Evolutionary conservation across 108 stramenopile genomes (phyloP).

Genomic region (Pseudonitzschia pungens): DNA sequence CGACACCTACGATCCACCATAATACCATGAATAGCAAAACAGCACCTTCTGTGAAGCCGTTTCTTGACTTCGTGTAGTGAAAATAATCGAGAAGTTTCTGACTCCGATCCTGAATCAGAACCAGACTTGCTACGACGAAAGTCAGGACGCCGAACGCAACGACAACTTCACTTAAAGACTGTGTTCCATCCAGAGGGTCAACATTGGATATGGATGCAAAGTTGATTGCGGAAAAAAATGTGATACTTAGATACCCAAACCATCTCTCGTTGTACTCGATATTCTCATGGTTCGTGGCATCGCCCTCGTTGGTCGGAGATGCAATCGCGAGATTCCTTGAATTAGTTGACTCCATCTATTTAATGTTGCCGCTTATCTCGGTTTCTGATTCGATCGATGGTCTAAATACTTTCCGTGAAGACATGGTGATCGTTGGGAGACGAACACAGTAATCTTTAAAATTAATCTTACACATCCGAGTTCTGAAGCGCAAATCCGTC

Average conservation of each 20-base stretch:
- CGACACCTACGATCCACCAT: conserved; percentile 59
- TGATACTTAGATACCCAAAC: conserved; percentile 56
- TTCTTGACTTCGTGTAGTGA: conserved; percentile 49
- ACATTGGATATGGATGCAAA: conserved; percentile 33
- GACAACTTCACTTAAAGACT: neutral
- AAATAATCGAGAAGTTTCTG: conserved; percentile 37
- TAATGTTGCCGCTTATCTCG: neutral
- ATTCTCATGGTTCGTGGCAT: neutral
- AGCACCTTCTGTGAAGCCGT: conserved; percentile 67
- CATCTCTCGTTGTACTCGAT: conserved; percentile 62
- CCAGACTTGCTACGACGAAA: conserved; percentile 38
- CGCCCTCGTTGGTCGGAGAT: neutral
- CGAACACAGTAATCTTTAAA: no score
- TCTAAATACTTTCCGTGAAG: no score
- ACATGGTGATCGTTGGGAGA: no score
- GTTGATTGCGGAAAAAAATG: conserved; percentile 46
- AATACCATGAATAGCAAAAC: conserved; percentile 41
- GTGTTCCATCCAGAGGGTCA: neutral
- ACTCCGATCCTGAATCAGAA: conserved; percentile 59
- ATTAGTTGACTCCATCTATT: neutral
- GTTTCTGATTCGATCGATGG: neutral
- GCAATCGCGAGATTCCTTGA: neutral
- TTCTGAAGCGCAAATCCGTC: no score
- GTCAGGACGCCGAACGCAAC: conserved; percentile 54
- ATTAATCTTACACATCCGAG: no score